Base-by-base conservation (phyloP, 495 filamentous ascomycete genomes). In the Xylaria palmicola region DNA sequence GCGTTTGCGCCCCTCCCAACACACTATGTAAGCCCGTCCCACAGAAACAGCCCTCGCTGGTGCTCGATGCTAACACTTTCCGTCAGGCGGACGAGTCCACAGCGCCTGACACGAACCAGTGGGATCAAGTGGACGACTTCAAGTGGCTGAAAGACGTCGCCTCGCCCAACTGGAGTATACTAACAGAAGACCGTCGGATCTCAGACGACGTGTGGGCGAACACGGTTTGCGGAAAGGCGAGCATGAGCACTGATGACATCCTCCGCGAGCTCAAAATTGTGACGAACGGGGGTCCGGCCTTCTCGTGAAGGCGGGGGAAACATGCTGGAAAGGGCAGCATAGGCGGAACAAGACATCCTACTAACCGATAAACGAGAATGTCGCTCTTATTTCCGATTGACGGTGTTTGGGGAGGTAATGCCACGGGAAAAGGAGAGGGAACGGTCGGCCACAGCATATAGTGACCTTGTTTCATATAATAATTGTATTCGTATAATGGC, bases 121-220 rank as follows among this genome's bases (percentile, higher is more conserved):
- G 91, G 89, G 84, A 90, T 65, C 85, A 95, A 67, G 88, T 98
- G 13, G 90, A 97, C 67, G 94, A 98, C 67, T 98, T 98, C 79
- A 94, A 96, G 73, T 98, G 95, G 95, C 81, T 97, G 62, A 95
- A 92, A 73, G 77, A 82, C 10, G 90, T 89, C 47, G 86, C 84
- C 17, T 97, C 90, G 65, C 94, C 94, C 1, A 92, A 98, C 71
- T 98, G 93, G 92, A 84, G 79, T 45, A 68, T 93, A 9, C 59
- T 97, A 40, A 75, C 81, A 15, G 80, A 81, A 44, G 79, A 78
- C 19, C 77, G 89, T 36, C 82, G 86, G 9, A 78, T 93, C 7
- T 59, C 74, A 5, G 83, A 86, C 19, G 79, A 82, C 19, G 80
- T 88, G 1, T 96, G 92, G 92, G 82, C 78, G 63, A 83, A 85